Conservation (phyloP, 2,329 filamentous ascomycete genomes). For the Ramularia endophylla region DNA sequence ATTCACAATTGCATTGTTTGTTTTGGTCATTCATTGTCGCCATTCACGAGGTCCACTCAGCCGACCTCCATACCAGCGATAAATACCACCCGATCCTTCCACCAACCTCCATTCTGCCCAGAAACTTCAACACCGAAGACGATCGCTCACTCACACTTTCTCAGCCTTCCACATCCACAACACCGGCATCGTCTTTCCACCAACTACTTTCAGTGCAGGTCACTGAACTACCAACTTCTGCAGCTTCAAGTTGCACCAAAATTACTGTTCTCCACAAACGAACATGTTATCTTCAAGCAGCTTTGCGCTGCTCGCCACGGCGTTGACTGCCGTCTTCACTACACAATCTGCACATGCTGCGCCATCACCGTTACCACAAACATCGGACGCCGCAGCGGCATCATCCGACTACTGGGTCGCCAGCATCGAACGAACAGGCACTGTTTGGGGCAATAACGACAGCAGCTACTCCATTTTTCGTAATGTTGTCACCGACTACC, state of each 20-base stretch:
- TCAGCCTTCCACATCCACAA: slow-evolving; percentile 4
- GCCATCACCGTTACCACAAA: slow-evolving; percentile 11
- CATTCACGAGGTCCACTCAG: slow-evolving; percentile 7
- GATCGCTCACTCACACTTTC: slow-evolving; percentile 2
- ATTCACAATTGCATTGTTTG: slow-evolving; percentile 14
- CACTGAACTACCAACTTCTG: slow-evolving; percentile 13
- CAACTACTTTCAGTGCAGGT: slow-evolving; percentile 16
- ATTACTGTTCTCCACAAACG: neutral
- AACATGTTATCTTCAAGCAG: slow-evolving; percentile 23
- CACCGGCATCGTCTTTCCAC: slow-evolving; percentile 3
- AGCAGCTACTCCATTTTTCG: slow-evolving; percentile 56
- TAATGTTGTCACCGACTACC: slow-evolving; percentile 38
- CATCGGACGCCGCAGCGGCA: slow-evolving; percentile 5
- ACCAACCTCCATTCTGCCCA: slow-evolving; percentile 4
- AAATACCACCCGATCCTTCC: slow-evolving; percentile 3
- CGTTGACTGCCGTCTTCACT: slow-evolving; percentile 25
- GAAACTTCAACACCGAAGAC: slow-evolving; percentile 1
- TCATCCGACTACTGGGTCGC: slow-evolving; percentile 18
- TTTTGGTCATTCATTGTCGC: slow-evolving; percentile 7
- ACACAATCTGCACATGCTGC: slow-evolving; percentile 7
- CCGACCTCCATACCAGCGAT: slow-evolving; percentile 2
- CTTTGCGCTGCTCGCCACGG: slow-evolving; percentile 22
- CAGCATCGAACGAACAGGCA: slow-evolving; percentile 42
- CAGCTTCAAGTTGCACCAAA: slow-evolving; percentile 3
- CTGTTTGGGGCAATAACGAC: slow-evolving; percentile 60